These are phyloP conservation scores for Aspergillus brunneoviolaceus DNA, from an alignment of 2,329 filamentous ascomycete genomes.

Conservation along the genomic window DNA sequence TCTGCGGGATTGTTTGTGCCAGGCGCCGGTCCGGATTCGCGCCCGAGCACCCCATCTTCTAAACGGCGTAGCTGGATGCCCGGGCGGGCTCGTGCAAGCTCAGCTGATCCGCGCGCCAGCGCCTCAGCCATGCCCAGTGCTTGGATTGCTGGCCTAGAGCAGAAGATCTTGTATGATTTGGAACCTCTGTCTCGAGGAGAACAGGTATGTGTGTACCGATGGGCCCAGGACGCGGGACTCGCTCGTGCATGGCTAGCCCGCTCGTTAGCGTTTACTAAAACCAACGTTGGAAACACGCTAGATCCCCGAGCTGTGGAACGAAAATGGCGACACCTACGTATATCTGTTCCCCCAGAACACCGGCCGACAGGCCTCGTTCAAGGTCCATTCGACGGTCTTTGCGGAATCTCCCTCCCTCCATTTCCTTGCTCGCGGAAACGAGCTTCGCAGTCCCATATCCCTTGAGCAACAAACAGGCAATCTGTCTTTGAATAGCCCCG, in stretches of 20 bases:
- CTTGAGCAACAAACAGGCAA: constrained; percentile 31
- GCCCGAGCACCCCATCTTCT: constrained; percentile 34
- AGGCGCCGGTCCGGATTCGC: constrained; percentile 34
- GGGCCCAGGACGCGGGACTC: neutral
- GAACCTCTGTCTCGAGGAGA: constrained; percentile 51
- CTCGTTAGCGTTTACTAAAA: constrained; percentile 7
- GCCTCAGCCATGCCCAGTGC: constrained; percentile 40
- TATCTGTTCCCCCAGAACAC: constrained; percentile 61
- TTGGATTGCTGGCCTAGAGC: constrained; percentile 60
- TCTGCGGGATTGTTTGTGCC: constrained; percentile 36
- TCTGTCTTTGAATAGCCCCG: constrained; percentile 32
- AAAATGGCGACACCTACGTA: constrained; percentile 62
- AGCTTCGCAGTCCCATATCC: constrained; percentile 41
- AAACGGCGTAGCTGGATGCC: constrained; percentile 49
- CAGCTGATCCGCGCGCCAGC: constrained; percentile 29
- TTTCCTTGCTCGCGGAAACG: constrained; percentile 53
- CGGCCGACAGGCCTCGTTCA: constrained; percentile 60
- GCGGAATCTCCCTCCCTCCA: constrained; percentile 57
- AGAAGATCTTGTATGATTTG: constrained; percentile 58
- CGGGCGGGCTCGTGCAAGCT: constrained; percentile 37
- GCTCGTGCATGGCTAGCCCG: neutral
- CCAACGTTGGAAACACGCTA: constrained; percentile 24
- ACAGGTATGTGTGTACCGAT: constrained; percentile 44
- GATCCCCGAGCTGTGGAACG: constrained; percentile 62
- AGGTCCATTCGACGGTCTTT: constrained; percentile 59